Base-by-base conservation (phyloP, 768 basidiomycete genomes). In the Artomyces pyxidatus region DNA sequence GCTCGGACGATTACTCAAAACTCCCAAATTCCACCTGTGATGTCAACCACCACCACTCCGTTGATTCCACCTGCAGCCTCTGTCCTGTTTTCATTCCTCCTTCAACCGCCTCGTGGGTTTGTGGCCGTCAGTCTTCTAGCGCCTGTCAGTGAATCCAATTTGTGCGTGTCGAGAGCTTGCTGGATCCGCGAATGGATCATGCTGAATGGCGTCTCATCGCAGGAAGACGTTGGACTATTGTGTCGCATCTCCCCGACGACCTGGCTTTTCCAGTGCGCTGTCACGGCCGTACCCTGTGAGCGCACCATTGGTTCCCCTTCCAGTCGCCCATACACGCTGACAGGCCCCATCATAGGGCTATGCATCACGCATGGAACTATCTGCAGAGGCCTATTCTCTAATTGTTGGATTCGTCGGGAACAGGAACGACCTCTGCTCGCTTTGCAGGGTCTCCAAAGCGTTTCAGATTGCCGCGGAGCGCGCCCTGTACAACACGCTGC, bases 401-500 rank as follows among this genome's bases (percentile, higher is more conserved):
- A 76, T 85, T 59, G 75, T 76, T 37, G 71, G 71, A 58, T 59
- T 75, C 63, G 70, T 79, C 53, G 69, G 63, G 47, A 76, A 63
- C 56, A 76, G 73, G 42, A 59, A 68, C 56, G 81, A 83, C 60
- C 68, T 85, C 48, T 75, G 73, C 51, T 56, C 68, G 16, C 72
- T 85, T 28, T 81, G 76, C 62, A 68, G 72, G 55, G 82, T 84
- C 22, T 81, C 73, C 51, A 77, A 69, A 58, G 62, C 63, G 12
- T 82, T 84, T 57, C 76, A 71, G 50, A 60, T 59, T 39, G 76
- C 70, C 43, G 78, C 78, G 16, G 80, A 84, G 59, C 72, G 67
- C 40, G 73, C 71, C 3, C 65, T 85, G 4, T 85, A 85, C 67
- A 79, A 75, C 53, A 78, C 76, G 1, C 63, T 85, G 14, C 69